These are phyloP conservation scores for Phytophthora meadii DNA, from an alignment of 352 stramenopile genomes.

Conservation along the genomic window DNA sequence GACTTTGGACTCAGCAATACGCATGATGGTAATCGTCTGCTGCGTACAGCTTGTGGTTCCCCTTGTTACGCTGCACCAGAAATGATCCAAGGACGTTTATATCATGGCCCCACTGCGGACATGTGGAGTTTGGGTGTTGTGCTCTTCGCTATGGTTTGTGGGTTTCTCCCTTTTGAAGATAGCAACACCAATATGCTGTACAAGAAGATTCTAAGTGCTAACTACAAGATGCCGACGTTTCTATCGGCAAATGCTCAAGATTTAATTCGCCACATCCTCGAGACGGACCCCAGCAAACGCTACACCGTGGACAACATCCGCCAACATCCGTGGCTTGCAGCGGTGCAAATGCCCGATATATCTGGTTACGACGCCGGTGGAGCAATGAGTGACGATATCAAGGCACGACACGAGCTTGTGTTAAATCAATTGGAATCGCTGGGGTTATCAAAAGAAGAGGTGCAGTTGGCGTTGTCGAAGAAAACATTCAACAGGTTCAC, in stretches of 20 bases:
- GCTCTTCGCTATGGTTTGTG: constrained; percentile 93
- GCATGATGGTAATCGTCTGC: constrained; percentile 76
- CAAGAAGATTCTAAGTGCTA: constrained; percentile 92
- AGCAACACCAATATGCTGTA: constrained; percentile 92
- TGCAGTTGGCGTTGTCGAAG: constrained; percentile 53
- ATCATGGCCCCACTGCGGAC: constrained; percentile 86
- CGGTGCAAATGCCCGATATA: constrained; percentile 30
- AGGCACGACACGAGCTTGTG: constrained; percentile 47
- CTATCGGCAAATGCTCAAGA: constrained; percentile 80
- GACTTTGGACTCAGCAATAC: constrained; percentile 95
- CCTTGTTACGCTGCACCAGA: constrained; percentile 94
- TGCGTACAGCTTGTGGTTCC: constrained; percentile 91
- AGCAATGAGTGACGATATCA: constrained; percentile 20
- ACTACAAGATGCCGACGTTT: constrained; percentile 86
- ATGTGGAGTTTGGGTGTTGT: constrained; percentile 94
- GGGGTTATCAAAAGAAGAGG: constrained; percentile 47
- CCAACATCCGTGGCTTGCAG: constrained; percentile 82
- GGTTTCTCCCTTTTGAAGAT: constrained; percentile 93
- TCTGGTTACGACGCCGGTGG: constrained; percentile 4
- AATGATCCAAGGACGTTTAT: constrained; percentile 91
- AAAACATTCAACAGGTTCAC: constrained; percentile 76
- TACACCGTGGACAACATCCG: constrained; percentile 79
- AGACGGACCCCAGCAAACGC: constrained; percentile 84
- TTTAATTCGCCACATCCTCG: constrained; percentile 84
- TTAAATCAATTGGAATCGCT: constrained; percentile 60